These are phyloP conservation scores for Kitagawia praeruptora DNA, from an alignment of 129 eudicot genomes.

Conservation along the genomic window DNA sequence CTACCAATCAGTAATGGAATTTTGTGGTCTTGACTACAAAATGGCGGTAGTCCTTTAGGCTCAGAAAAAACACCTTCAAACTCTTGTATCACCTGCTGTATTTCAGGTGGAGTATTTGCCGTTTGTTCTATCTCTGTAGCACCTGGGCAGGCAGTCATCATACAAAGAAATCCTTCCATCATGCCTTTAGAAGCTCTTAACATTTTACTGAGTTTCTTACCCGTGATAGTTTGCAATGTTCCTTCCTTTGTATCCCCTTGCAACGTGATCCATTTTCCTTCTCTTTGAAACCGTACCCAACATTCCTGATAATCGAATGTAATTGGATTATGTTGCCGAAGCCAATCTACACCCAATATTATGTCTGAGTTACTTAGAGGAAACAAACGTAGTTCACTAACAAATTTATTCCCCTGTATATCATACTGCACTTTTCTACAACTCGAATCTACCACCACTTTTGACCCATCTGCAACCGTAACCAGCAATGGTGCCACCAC, in stretches of 20 bases:
- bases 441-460: rapidly evolving
- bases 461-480: not conserved
- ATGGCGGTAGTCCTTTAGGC: rapidly evolving
- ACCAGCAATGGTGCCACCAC: not conserved
- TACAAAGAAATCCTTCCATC: not conserved
- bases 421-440: not conserved
- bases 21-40: not conserved
- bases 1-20: not conserved
- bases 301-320: not conserved
- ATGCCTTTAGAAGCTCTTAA: too few species aligned
- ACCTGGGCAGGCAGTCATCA: not conserved
- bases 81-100: too few species aligned
- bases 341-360: not conserved
- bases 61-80: not conserved
- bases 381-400: not conserved
- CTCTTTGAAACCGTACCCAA: too few species aligned
- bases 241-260: not conserved
- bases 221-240: too few species aligned
- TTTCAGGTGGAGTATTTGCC: too few species aligned
- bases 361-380: not conserved
- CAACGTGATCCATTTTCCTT: not conserved
- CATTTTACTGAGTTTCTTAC: too few species aligned
- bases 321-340: rapidly evolving
- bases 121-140: too few species aligned
- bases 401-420: not conserved